These are phyloP conservation scores for bread wheat (Triticum aestivum) DNA, from an alignment of 176 grass and related monocot species.

Conservation along the genomic window IWGSC_CS_RefSeq_v2.1 NC_057806.1:708887913-708888412, in stretches of 20 bases:
- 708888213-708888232: not conserved
- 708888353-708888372: no score
- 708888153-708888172: not conserved
- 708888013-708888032: not conserved
- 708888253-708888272: no score
- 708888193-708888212: not conserved
- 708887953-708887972: no score
- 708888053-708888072: not conserved
- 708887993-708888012: not conserved
- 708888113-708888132: not conserved
- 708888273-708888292: no score
- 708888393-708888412: no score
- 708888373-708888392: no score
- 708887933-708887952: no score
- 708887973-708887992: no score
- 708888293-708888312: no score
- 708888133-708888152: not conserved
- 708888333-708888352: no score
- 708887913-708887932: no score
- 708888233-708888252: not conserved
- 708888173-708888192: not conserved
- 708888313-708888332: no score
- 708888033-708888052: not conserved
- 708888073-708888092: not conserved
- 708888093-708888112: not conserved